Percentiles rank a stretch among this genome's conserved stretches.
Evolutionary conservation across 495 filamentous ascomycete species (phyloP).

Genomic region (Apiosordaria backusii): DNA sequence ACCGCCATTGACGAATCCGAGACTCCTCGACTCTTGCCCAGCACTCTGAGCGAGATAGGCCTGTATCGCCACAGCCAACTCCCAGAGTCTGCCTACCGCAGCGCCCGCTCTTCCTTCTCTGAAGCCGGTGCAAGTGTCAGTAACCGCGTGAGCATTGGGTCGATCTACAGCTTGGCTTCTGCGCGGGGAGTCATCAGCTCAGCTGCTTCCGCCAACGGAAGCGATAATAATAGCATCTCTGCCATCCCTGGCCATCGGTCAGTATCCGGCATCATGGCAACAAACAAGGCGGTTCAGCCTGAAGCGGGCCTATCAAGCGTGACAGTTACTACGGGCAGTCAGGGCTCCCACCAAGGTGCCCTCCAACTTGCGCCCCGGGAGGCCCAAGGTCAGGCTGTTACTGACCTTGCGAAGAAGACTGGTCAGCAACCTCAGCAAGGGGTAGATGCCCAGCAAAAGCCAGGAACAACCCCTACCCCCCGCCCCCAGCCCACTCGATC

Average conservation of each 20-base stretch:
- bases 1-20: conserved; percentile 35
- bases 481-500: conserved; percentile 55
- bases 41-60: conserved; percentile 24
- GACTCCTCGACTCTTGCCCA: conserved; percentile 40
- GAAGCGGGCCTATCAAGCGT: conserved; percentile 53
- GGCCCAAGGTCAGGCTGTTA: conserved; percentile 31
- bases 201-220: conserved; percentile 40
- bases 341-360: conserved; percentile 30
- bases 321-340: conserved; percentile 52
- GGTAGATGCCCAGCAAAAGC: conserved; percentile 9
- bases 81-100: conserved; percentile 46
- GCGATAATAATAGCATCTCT: conserved; percentile 38
- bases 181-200: conserved; percentile 47
- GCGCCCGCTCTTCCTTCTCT: conserved; percentile 36
- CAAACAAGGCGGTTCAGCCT: conserved; percentile 34
- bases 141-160: conserved; percentile 63
- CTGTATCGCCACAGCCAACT: conserved; percentile 30
- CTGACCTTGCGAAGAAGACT: conserved; percentile 31
- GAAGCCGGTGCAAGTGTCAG: conserved; percentile 39
- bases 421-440: conserved; percentile 9
- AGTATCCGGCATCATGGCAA: conserved; percentile 39
- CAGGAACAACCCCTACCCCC: conserved; percentile 16
- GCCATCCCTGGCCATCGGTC: conserved; percentile 26
- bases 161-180: conserved; percentile 61
- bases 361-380: conserved; percentile 47